Base-by-base conservation (phyloP, 108 stramenopile genomes). In the Pseudonitzschia multiseries region DNA sequence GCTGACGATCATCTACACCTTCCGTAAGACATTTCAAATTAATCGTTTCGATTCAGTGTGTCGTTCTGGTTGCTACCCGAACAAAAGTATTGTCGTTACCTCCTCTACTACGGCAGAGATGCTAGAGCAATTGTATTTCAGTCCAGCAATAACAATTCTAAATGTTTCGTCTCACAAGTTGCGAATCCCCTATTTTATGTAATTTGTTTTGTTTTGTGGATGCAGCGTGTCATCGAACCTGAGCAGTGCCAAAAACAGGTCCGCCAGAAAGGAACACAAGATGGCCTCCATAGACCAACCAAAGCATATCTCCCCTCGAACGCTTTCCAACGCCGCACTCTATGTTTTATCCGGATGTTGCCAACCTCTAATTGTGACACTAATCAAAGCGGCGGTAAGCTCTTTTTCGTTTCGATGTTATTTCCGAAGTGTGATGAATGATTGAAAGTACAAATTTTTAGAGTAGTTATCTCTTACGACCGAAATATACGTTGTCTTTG, bases 291-390 rank as follows among this genome's bases (percentile, higher is more conserved):
- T 3, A 48, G 17, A 48, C 4, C 46, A 48, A 48, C 18, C 46
- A 48, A 18, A 14, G 8, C 57, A 4, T 14, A 59, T 31, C 17
- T 20, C 71, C 71, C 64, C 79, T 79, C 61, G 73, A 85, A 48
- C 44, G 8, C 48, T 43, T 50, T 24, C 59, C 52, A 66, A 72
- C 57, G 84, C 82, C 1, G 62, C 51, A 10, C 22, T 83, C 0
- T 91, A 87, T 71, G 81, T 91, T 21, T 60, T 89, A 26, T 91
- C 90, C 17, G 90, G 90, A 18, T 82, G 84, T 15, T 76, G 76
- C 28, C 89, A 93, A 68, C 91, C 91, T 10, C 76, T 93, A 14
- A 46, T 90, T n/a, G 80, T 92, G 82, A 76, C 87, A 21, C 46
- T 88, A 28, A 72, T 83, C n/a, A 81, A 84, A 61, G 77, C 83